A percentile compares a stretch with the other conserved stretches of the same genome.
Conservation (phyloP, 306 rosid genomes). For the Sophora flavescens region DNA sequence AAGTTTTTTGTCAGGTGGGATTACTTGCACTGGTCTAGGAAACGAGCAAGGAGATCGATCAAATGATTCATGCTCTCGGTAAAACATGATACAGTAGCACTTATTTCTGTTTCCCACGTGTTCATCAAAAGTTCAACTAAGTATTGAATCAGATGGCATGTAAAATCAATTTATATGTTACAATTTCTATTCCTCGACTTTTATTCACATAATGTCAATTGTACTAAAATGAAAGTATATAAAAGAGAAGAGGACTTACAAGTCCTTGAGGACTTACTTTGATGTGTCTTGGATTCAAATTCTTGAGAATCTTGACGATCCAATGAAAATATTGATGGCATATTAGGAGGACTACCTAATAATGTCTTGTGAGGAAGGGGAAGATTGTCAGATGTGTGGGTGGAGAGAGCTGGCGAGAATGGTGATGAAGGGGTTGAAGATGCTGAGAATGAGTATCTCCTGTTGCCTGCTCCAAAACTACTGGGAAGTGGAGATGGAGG, state of each 20-base stretch:
- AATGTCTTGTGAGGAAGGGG: too few relatives aligned
- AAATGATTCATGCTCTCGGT: background rate
- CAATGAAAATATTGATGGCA: constrained; percentile 60
- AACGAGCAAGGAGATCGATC: constrained; percentile 15
- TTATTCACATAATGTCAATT: background rate
- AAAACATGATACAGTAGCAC: background rate
- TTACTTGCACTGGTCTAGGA: constrained; percentile 4
- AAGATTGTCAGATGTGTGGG: too few relatives aligned
- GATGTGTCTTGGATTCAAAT: constrained; percentile 59
- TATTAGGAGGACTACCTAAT: constrained; percentile 35
- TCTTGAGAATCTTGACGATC: constrained; percentile 50
- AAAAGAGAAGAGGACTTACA: constrained; percentile 60
- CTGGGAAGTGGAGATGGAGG: constrained; percentile 88
- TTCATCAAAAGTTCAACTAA: constrained; percentile 5
- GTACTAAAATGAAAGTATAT: background rate
- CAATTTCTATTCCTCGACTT: background rate
- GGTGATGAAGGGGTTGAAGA: constrained; percentile 76
- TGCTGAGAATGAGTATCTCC: constrained; percentile 62
- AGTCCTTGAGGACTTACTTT: constrained; percentile 64
- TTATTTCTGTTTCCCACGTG: background rate
- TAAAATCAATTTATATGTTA: background rate
- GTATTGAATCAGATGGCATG: background rate
- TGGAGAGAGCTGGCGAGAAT: constrained; percentile 58
- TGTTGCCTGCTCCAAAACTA: constrained; percentile 74
- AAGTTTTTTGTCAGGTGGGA: background rate